Evolutionary conservation across 495 filamentous ascomycete genomes (phyloP), one percentile per base, ranked within the genome.

Genomic region (Penicillium dipodomyicola): DNA sequence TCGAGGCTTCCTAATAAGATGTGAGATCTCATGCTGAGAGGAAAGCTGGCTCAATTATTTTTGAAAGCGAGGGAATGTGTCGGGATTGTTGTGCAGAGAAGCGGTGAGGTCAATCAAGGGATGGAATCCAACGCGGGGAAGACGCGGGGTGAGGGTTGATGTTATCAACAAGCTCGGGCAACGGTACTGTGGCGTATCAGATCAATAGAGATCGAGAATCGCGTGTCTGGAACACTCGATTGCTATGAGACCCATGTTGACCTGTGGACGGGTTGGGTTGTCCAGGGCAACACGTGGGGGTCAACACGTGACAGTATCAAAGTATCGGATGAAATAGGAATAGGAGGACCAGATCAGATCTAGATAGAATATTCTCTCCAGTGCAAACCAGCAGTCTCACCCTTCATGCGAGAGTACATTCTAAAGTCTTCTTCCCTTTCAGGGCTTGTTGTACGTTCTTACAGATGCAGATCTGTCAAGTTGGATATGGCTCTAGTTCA

Each of bases 191-290:
- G 27, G 0, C 4, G 12, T 19, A 47, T 37, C 47, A 48, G 46
- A 32, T 46, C 47, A 40, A 32, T 27, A 29, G 22, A 41, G 15
- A 35, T 53, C 37, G 14, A 32, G 7, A 12, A 32, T 42, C 41
- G 49, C 40, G 32, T 44, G 48, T 43, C 44, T 33, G 42, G n/a
- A 46, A 32, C 57, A 41, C 33, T 44, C 30, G 29, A 45, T 19
- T 42, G 14, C 29, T 29, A 17, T 19, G 29, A 39, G 27, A 46
- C 30, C 29, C 30, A 4, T 32, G 30, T 32, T 32, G 30, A 32
- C 27, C 49, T 65, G 57, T 65, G 61, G 64, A 59, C 48, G 43
- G 30, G 60, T 65, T 58, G 43, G 30, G 60, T 65, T 58, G 63
- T 60, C 63, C 19, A 44, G 63, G 63, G 60, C 63, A 65, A 65